phyloP scores from a whole-genome alignment of 2,329 filamentous ascomycete species.

The Fusarium buxicola region DNA sequence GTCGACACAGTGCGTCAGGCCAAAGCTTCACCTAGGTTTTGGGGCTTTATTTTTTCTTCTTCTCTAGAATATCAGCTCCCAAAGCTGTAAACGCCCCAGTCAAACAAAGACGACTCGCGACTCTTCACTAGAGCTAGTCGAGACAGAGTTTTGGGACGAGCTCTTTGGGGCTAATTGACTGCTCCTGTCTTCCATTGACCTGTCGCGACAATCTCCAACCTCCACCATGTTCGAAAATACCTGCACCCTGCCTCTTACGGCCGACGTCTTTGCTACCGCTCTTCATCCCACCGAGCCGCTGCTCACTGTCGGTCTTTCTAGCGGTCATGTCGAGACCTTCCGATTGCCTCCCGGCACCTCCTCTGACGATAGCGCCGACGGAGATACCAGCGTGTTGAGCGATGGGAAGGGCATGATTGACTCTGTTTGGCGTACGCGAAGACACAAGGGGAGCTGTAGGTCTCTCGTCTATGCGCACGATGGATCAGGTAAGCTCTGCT shows the following conservation, averaged over 20 bases:
- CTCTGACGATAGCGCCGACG: slow-evolving; percentile 63
- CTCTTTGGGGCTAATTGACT: background rate
- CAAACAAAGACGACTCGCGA: background rate
- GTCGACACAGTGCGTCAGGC: background rate
- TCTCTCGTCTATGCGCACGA: slow-evolving; percentile 82
- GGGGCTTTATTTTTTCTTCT: background rate
- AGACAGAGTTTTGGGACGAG: background rate
- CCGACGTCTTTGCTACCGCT: slow-evolving; percentile 89
- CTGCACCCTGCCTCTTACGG: slow-evolving; percentile 85
- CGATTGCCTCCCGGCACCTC: slow-evolving; percentile 70
- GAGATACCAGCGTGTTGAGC: slow-evolving; percentile 62
- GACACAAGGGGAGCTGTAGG: slow-evolving; percentile 95
- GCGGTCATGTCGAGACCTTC: slow-evolving; percentile 87
- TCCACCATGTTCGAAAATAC: slow-evolving; percentile 87
- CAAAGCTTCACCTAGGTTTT: background rate
- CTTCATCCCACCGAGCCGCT: slow-evolving; percentile 87
- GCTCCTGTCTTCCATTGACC: background rate
- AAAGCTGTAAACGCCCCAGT: background rate
- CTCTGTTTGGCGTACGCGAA: slow-evolving; percentile 84
- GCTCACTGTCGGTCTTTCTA: slow-evolving; percentile 85
- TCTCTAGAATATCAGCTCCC: background rate
- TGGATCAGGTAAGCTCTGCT: slow-evolving; percentile 67
- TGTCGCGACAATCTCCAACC: background rate
- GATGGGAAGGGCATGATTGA: slow-evolving; percentile 81
- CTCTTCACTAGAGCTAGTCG: background rate